Evolutionary conservation across 345 rosid species (phyloP), one percentile per base, ranked within the genome.

Genomic region (Bretschneidera sinensis): DNA sequence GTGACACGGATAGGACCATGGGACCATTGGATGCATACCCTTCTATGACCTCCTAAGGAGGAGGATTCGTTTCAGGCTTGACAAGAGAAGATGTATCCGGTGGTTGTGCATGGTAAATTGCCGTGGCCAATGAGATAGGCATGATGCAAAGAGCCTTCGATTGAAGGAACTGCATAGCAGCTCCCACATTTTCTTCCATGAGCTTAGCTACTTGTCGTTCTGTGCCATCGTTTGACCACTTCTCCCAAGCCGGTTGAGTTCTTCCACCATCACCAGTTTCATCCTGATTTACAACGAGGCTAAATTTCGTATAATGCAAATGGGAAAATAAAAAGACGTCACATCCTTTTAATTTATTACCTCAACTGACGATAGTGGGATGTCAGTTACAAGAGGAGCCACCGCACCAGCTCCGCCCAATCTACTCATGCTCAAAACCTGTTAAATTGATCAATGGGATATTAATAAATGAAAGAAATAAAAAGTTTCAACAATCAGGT

Each of bases 381-480:
- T 80, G 69, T 95, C 97, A 22, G 97, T 85, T 56, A 95, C 98
- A 61, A 95, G 98, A 69, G 98, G 98, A 45, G 96, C 99, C 60
- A 95, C 99, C 0, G 99, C 99, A 67, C 98, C 98, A 50, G 99
- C 91, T 61, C 84, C 97, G 16, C 99, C 99, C 81, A 91, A 73
- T 70, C 98, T 83, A 74, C 99, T 95, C 97, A 95, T 95, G 84
- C 98, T 95, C 67, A 95, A 78, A 63, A 95, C 98, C 99, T 95
- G 83, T 67, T 71, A 52, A 74, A 67, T 77, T 65, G 72, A 72
- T 73, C 39, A 64, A 57, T 63, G 33, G 25, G 24, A 51, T 20
- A 54, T 63, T 49, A 43, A 2, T 59, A 71, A 62, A 73, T 59
- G 20, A 28, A 64, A 57, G 17, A 3, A 23, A 51, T 39, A 43